A percentile compares a stretch with the other conserved stretches of the same genome.
Evolutionary conservation across 2,329 filamentous ascomycete species (phyloP).

Genomic region (Zymoseptoria ardabiliae): DNA sequence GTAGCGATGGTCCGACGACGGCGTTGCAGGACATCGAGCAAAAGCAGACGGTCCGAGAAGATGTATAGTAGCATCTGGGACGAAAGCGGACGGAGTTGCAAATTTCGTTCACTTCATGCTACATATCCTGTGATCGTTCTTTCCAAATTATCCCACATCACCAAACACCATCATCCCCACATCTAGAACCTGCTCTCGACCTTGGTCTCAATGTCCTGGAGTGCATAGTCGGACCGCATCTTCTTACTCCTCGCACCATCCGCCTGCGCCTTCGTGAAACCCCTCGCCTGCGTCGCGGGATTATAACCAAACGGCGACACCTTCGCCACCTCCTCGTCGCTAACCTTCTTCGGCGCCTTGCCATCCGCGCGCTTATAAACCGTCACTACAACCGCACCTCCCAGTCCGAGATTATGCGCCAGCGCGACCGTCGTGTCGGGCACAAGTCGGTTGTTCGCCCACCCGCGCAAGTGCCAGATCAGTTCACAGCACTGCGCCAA

Average conservation of each 20-base stretch:
- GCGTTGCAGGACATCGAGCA: too few species aligned
- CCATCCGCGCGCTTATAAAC: slow-evolving; percentile 83
- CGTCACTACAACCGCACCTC: slow-evolving; percentile 81
- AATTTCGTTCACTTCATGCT: too few species aligned
- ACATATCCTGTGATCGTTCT: too few species aligned
- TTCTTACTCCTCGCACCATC: slow-evolving; percentile 64
- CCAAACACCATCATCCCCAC: not conserved
- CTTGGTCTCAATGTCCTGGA: slow-evolving; percentile 68
- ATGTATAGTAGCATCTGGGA: too few species aligned
- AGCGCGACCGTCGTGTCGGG: slow-evolving; percentile 63
- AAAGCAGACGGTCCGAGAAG: too few species aligned
- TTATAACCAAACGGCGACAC: slow-evolving; percentile 78
- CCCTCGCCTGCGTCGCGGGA: slow-evolving; percentile 79
- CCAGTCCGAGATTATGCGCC: slow-evolving; percentile 88
- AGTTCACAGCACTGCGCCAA: slow-evolving; percentile 91
- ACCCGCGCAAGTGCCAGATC: slow-evolving; percentile 92
- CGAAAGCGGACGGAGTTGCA: too few species aligned
- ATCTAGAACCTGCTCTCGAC: slow-evolving; percentile 59
- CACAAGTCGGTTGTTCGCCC: slow-evolving; percentile 83
- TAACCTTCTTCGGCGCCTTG: slow-evolving; percentile 51
- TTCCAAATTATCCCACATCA: not conserved
- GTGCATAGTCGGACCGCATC: slow-evolving; percentile 60
- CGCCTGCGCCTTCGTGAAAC: slow-evolving; percentile 71
- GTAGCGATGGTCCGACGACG: too few species aligned
- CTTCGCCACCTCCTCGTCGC: slow-evolving; percentile 57